These are phyloP conservation scores for Pseudogymnoascus verrucosus DNA, from an alignment of 2,329 filamentous ascomycete genomes.

Conservation along the genomic window DNA sequence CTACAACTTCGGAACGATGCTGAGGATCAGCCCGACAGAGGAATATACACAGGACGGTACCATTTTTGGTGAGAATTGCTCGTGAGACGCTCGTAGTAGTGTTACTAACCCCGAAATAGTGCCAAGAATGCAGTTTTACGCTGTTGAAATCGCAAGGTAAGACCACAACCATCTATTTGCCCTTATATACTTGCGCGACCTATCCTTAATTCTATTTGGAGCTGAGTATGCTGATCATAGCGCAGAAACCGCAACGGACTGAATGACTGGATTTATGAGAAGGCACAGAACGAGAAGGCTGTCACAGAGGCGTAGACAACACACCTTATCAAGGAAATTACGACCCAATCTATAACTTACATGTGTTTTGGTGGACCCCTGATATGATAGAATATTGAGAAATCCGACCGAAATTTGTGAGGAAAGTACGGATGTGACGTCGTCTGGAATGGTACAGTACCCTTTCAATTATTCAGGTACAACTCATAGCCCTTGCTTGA, in stretches of 20 bases:
- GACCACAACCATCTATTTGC: slow-evolving; percentile 19
- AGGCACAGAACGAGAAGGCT: slow-evolving; percentile 47
- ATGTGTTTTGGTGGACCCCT: neutral
- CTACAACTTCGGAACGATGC: slow-evolving; percentile 95
- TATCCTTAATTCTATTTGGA: neutral
- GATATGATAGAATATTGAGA: neutral
- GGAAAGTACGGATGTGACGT: neutral
- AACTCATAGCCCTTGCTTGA: neutral
- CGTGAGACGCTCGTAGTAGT: neutral
- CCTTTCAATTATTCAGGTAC: neutral
- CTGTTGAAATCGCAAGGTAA: slow-evolving; percentile 64
- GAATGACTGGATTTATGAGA: slow-evolving; percentile 96
- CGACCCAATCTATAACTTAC: neutral
- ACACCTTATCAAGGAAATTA: neutral
- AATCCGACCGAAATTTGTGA: neutral
- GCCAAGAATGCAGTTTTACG: slow-evolving; percentile 72
- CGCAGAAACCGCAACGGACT: slow-evolving; percentile 71
- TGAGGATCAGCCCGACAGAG: slow-evolving; percentile 66
- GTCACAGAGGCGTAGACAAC: slow-evolving; percentile 1
- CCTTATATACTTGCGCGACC: neutral
- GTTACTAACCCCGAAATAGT: slow-evolving; percentile 30
- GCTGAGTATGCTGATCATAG: slow-evolving; percentile 2
- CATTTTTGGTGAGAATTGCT: slow-evolving; percentile 69
- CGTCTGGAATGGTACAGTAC: neutral
- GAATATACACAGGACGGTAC: slow-evolving; percentile 87